Conservation (phyloP, 2,329 filamentous ascomycete species). For the Westerdykella sp. region DNA sequence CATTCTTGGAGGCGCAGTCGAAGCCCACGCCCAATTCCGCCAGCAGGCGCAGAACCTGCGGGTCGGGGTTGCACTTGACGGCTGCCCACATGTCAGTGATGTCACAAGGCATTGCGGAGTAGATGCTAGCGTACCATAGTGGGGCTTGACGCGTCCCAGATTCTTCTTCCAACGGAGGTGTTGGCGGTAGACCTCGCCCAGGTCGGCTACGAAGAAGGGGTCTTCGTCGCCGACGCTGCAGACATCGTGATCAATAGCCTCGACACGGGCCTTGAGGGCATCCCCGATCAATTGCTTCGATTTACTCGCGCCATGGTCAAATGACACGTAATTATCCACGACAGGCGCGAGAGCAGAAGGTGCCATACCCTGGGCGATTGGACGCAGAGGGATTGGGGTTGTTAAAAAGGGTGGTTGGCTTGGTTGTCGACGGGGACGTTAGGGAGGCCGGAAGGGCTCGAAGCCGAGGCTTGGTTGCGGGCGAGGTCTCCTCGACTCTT, state of each 20-base stretch:
- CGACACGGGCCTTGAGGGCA: constrained; percentile 78
- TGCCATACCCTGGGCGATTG: constrained; percentile 58
- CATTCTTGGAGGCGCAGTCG: constrained; percentile 94
- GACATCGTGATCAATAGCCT: constrained; percentile 74
- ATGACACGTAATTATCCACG: constrained; percentile 38
- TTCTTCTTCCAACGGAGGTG: constrained; percentile 97
- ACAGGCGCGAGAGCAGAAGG: constrained; percentile 56
- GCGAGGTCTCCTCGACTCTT: constrained; percentile 99
- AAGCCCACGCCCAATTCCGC: constrained; percentile 87
- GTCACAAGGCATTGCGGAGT: background rate
- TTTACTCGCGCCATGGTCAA: constrained; percentile 46
- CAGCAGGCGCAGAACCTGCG: constrained; percentile 79
- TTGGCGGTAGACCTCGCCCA: constrained; percentile 98
- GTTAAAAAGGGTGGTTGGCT: constrained; percentile 1
- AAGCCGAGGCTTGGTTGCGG: constrained; percentile 76
- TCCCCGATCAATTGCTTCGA: constrained; percentile 79
- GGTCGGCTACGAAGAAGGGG: constrained; percentile 95
- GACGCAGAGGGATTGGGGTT: constrained; percentile 11
- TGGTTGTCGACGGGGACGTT: constrained; percentile 50
- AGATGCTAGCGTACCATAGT: constrained; percentile 65
- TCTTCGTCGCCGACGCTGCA: constrained; percentile 94
- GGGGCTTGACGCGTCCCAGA: constrained; percentile 84
- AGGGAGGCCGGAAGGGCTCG: constrained; percentile 92
- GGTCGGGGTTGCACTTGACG: constrained; percentile 98
- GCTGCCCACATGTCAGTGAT: constrained; percentile 48